Percentiles rank a stretch among this genome's conserved stretches.
Conservation (phyloP, 176 grass and related monocot genomes). For the Tillandsia fasciculata region DNA sequence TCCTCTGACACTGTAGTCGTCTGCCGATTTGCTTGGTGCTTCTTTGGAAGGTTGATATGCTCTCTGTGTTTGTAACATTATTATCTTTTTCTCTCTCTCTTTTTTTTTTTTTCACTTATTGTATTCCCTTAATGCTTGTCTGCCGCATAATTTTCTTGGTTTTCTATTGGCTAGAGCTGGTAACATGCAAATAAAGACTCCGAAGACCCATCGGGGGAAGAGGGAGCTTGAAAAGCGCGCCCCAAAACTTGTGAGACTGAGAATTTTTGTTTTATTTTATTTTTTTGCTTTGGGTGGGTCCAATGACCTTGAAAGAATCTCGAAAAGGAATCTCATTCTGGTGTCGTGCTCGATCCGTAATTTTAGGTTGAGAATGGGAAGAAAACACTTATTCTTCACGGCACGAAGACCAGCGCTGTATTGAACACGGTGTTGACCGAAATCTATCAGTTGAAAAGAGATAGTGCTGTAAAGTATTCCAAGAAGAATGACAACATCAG, state of each 20-base stretch:
- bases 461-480: slow-evolving; percentile 65
- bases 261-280: background rate
- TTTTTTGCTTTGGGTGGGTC: background rate
- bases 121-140: background rate
- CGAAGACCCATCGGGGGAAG: slow-evolving; percentile 50
- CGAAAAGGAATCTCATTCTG: background rate
- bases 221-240: slow-evolving; percentile 64
- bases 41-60: background rate
- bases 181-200: slow-evolving; percentile 43
- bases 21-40: background rate
- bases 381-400: slow-evolving; percentile 86
- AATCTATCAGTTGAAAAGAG: slow-evolving; percentile 77
- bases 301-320: background rate
- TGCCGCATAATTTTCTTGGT: background rate
- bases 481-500: slow-evolving; percentile 89
- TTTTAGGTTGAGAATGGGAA: slow-evolving; percentile 78
- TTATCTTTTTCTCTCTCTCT: background rate
- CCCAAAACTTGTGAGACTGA: slow-evolving; percentile 59
- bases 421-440: slow-evolving; percentile 62
- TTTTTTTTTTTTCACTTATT: background rate
- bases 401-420: slow-evolving; percentile 69
- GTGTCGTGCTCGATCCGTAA: background rate
- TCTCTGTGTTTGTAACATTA: background rate
- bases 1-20: no score
- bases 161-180: background rate